A percentile compares a stretch with the other conserved stretches of the same genome.
These are phyloP conservation scores for Clavispora fructus DNA, from an alignment of 805 yeast species.

Conservation along the genomic window DNA sequence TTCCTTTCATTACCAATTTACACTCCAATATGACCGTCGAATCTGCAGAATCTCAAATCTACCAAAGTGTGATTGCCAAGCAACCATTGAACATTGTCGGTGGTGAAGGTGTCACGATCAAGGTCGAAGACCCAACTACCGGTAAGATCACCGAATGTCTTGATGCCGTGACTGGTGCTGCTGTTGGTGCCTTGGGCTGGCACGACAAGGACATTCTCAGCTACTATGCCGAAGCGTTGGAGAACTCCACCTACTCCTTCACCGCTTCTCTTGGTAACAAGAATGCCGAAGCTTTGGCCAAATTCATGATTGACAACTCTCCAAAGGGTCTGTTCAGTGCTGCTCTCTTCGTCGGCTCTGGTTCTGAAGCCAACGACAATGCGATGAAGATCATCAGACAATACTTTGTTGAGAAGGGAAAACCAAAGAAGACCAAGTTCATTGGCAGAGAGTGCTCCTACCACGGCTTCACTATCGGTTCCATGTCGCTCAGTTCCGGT, in stretches of 20 bases:
- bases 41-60: conserved; percentile 31
- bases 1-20: conserved; percentile 14
- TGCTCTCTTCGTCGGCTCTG: conserved; percentile 57
- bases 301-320: conserved; percentile 30
- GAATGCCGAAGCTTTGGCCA: conserved; percentile 21
- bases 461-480: conserved; percentile 47
- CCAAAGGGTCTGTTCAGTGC: conserved; percentile 39
- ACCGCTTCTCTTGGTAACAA: conserved; percentile 21
- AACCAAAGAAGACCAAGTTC: conserved; percentile 34
- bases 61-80: conserved; percentile 38
- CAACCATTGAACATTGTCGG: conserved; percentile 32
- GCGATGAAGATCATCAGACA: conserved; percentile 24
- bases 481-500: conserved; percentile 28
- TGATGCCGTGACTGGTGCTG: conserved; percentile 29
- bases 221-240: conserved; percentile 19
- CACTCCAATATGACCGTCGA: conserved; percentile 50
- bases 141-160: conserved; percentile 22
- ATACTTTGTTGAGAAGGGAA: conserved; percentile 36
- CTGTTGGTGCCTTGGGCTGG: conserved; percentile 32
- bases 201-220: conserved; percentile 21
- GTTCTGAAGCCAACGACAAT: conserved; percentile 42
- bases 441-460: conserved; percentile 42
- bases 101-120: conserved; percentile 40
- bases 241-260: conserved; percentile 18
- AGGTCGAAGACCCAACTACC: conserved; percentile 37